A percentile compares a stretch with the other conserved stretches of the same genome.
phyloP scores from a whole-genome alignment of 768 basidiomycete species.

The Boletus reticulatus region DNA sequence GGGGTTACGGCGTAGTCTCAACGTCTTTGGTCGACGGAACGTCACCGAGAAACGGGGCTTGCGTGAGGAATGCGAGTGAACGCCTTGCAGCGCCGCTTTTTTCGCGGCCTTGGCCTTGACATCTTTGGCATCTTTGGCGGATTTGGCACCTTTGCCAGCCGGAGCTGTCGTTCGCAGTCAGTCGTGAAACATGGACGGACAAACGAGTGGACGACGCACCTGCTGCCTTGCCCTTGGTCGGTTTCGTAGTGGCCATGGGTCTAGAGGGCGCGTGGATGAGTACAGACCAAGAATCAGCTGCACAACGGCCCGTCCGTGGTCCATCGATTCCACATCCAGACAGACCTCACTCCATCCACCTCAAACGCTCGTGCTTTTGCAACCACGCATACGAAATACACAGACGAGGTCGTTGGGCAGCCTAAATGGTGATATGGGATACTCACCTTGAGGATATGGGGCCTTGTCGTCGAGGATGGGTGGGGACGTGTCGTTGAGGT shows the following conservation, averaged over 20 bases:
- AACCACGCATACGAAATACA: neutral
- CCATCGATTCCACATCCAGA: constrained; percentile 15
- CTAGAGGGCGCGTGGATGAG: constrained; percentile 9
- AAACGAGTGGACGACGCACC: constrained; percentile 26
- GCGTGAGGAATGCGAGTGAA: constrained; percentile 68
- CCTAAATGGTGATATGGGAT: neutral
- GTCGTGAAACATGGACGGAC: constrained; percentile 32
- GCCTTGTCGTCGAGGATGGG: constrained; percentile 27
- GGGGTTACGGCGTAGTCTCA: constrained; percentile 77
- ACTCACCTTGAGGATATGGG: constrained; percentile 28
- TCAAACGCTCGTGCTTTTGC: neutral
- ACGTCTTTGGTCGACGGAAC: constrained; percentile 96
- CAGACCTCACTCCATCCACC: constrained; percentile 20
- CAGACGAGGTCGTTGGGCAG: neutral
- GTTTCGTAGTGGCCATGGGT: constrained; percentile 70
- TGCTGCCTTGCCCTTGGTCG: constrained; percentile 59
- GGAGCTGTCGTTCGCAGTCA: constrained; percentile 1
- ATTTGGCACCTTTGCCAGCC: constrained; percentile 29
- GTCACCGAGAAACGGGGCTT: constrained; percentile 84
- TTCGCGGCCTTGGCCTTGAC: constrained; percentile 91
- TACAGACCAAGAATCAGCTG: neutral
- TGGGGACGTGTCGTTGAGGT: too few species aligned
- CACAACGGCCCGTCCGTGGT: neutral
- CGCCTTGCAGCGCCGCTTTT: constrained; percentile 93
- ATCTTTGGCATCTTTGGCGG: constrained; percentile 26